Conservation (phyloP, 345 rosid species). For the Camelina neglecta region DNA sequence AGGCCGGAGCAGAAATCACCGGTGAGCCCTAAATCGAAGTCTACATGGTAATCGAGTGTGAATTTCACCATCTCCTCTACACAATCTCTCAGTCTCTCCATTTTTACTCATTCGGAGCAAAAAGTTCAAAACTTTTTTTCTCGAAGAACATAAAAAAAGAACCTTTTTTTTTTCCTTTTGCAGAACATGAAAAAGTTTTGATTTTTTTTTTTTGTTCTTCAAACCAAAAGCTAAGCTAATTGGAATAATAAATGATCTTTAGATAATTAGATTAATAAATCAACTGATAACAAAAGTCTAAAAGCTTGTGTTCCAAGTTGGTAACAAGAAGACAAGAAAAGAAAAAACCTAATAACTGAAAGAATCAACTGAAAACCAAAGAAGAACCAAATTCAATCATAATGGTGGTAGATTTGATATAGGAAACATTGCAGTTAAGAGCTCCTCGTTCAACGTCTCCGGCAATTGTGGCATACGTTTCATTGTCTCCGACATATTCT, state of each 20-base stretch:
- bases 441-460: constrained; percentile 58
- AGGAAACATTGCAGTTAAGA: constrained; percentile 53
- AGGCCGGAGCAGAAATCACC: constrained; percentile 55
- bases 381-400: constrained; percentile 17
- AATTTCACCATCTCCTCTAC: constrained; percentile 55
- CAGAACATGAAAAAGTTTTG: not conserved
- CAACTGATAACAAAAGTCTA: not conserved
- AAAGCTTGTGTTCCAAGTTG: not conserved
- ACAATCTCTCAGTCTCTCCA: constrained; percentile 46
- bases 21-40: constrained; percentile 47
- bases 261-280: not conserved
- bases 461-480: constrained; percentile 79
- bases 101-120: constrained; percentile 5
- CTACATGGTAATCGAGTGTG: constrained; percentile 48
- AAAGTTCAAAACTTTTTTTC: not conserved
- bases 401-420: constrained; percentile 31
- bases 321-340: not conserved
- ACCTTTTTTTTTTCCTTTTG: not conserved
- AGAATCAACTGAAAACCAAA: not conserved
- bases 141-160: not conserved
- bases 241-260: too few relatives aligned
- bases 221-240: too few relatives aligned
- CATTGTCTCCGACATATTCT: constrained; percentile 60
- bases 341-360: not conserved
- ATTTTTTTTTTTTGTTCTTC: not conserved